Conservation (phyloP, 2,329 filamentous ascomycete species). For the Aureobasidium zeae region DNA sequence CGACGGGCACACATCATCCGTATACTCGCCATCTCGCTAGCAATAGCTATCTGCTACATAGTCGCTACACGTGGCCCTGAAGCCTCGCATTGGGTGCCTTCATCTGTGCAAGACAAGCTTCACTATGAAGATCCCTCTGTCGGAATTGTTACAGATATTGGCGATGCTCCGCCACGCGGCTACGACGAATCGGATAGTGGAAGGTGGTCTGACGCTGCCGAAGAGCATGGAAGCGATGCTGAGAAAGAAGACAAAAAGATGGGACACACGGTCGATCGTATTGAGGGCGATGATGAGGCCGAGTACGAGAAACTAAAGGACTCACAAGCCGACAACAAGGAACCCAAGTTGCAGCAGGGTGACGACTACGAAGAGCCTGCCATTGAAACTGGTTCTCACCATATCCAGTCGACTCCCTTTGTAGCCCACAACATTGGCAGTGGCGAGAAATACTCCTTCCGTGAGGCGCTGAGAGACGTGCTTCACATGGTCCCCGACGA, state of each 20-base stretch:
- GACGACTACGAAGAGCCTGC: not conserved
- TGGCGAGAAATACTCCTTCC: constrained; percentile 10
- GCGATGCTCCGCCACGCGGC: not conserved
- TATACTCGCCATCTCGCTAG: constrained; percentile 6
- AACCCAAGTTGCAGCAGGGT: constrained; percentile 1
- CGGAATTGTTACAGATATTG: too few relatives aligned
- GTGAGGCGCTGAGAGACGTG: constrained; percentile 17
- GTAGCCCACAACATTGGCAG: constrained; percentile 10
- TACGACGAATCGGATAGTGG: not conserved
- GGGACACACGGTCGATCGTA: constrained; percentile 3
- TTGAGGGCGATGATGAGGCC: constrained; percentile 7
- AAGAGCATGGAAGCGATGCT: not conserved
- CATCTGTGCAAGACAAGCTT: not conserved
- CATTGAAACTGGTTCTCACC: constrained; percentile 3
- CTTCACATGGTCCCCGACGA: constrained; percentile 28
- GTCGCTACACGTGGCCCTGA: constrained; percentile 4
- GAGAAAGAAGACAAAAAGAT: not conserved
- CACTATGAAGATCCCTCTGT: not conserved
- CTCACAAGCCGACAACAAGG: constrained; percentile 5
- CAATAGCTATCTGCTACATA: constrained; percentile 9
- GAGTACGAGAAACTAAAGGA: constrained; percentile 12
- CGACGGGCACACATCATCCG: constrained; percentile 9
- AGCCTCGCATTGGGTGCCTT: not conserved
- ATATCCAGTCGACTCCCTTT: constrained; percentile 2
- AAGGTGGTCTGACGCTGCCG: not conserved